Percentiles rank a stretch among this genome's conserved stretches.
Conservation (phyloP, 2,329 filamentous ascomycete genomes). For the Pseudocercospora macadamiae region DNA sequence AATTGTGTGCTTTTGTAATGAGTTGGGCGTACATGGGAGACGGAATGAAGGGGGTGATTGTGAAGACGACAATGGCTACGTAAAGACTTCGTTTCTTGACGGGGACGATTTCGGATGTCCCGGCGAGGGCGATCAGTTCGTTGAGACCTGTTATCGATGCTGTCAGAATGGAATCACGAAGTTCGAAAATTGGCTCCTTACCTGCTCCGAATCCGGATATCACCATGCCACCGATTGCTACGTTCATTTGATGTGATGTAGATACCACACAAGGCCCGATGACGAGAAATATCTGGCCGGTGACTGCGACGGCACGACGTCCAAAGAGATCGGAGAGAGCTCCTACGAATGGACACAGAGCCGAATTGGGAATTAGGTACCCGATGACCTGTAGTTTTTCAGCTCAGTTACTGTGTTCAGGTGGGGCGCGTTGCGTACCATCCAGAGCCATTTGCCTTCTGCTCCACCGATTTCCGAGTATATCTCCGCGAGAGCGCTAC, state of each 20-base stretch:
- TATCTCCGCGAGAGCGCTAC: slow-evolving; percentile 50
- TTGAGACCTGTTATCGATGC: background rate
- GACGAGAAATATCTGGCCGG: slow-evolving; percentile 57
- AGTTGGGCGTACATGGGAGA: slow-evolving; percentile 65
- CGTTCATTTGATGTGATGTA: slow-evolving; percentile 61
- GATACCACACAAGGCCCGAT: slow-evolving; percentile 63
- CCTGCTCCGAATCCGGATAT: slow-evolving; percentile 69
- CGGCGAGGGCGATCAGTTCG: slow-evolving; percentile 69
- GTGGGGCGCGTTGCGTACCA: slow-evolving; percentile 44
- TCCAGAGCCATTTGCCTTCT: slow-evolving; percentile 48
- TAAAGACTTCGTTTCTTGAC: slow-evolving; percentile 66
- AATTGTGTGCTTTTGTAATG: slow-evolving; percentile 52
- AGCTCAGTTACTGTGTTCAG: background rate
- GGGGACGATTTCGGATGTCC: slow-evolving; percentile 68
- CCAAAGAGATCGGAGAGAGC: slow-evolving; percentile 66
- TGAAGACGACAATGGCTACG: slow-evolving; percentile 62
- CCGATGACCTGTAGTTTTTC: slow-evolving; percentile 33
- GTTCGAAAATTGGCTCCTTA: slow-evolving; percentile 55
- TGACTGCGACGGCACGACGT: slow-evolving; percentile 61
- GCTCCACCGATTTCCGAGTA: slow-evolving; percentile 63
- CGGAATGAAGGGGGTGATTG: slow-evolving; percentile 65
- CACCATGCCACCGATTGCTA: slow-evolving; percentile 64
- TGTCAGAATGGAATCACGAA: background rate
- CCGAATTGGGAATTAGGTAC: slow-evolving; percentile 60
- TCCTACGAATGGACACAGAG: slow-evolving; percentile 66